Conservation (phyloP, 106 monocot genomes). For the Amphibolis antarctica region DNA sequence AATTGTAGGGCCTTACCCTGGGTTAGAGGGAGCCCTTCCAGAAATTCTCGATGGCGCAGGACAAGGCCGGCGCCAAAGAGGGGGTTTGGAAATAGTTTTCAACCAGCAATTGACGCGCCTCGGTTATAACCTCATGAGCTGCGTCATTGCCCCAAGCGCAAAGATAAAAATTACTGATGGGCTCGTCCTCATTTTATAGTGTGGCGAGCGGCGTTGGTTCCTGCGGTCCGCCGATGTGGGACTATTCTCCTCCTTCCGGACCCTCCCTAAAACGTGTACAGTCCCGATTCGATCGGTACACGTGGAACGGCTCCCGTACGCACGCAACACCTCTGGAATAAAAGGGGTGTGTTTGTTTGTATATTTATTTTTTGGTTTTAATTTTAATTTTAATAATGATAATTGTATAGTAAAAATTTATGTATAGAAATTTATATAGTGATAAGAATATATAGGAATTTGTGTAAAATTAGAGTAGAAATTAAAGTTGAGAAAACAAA, state of each 20-base stretch:
- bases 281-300: too few species aligned
- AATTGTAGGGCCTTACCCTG: conserved; percentile 14
- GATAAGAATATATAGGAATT: too few species aligned
- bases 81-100: conserved; percentile 54
- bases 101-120: conserved; percentile 93
- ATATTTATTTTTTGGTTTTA: too few species aligned
- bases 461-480: too few species aligned
- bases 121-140: conserved; percentile 94
- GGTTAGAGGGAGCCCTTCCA: conserved; percentile 26
- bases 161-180: conserved; percentile 31
- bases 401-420: too few species aligned
- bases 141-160: conserved; percentile 99
- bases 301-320: too few species aligned
- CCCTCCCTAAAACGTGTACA: too few species aligned
- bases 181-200: background rate
- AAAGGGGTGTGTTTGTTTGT: too few species aligned
- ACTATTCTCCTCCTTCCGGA: background rate
- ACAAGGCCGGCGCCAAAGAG: conserved; percentile 5
- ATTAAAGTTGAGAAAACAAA: too few species aligned
- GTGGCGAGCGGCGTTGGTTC: background rate
- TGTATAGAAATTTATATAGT: too few species aligned
- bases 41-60: conserved; percentile 22
- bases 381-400: too few species aligned
- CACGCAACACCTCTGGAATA: too few species aligned
- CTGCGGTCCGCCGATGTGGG: background rate